Evolutionary conservation across 495 filamentous ascomycete genomes (phyloP).

Genomic region (Trichoderma reesei): DNA sequence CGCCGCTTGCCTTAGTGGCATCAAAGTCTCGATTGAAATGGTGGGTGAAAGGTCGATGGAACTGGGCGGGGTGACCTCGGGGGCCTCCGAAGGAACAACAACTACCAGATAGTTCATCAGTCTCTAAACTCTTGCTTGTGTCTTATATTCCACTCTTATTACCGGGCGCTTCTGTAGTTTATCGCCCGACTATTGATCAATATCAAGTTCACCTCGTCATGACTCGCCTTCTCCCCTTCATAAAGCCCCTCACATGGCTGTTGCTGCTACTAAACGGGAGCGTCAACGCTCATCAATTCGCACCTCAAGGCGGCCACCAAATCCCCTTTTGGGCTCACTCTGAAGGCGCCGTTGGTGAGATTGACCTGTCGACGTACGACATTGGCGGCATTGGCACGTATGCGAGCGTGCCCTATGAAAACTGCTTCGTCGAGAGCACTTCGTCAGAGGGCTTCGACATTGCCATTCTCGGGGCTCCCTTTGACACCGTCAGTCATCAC

Average conservation of each 20-base stretch:
- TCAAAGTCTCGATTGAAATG: too few species aligned
- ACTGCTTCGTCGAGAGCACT: constrained; percentile 58
- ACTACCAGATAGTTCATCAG: too few species aligned
- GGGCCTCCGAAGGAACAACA: too few species aligned
- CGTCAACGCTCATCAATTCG: neutral
- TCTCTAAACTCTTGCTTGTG: too few species aligned
- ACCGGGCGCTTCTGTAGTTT: too few species aligned
- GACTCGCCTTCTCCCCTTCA: neutral
- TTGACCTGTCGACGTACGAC: neutral
- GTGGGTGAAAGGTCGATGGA: too few species aligned
- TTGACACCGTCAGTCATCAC: constrained; percentile 34
- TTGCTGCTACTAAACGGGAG: neutral
- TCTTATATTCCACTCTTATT: too few species aligned
- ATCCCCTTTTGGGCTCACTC: neutral
- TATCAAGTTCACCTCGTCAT: neutral
- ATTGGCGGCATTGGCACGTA: constrained; percentile 43
- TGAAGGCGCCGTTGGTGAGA: neutral
- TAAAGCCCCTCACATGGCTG: neutral
- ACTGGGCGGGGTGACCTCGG: too few species aligned
- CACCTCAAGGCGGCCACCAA: neutral
- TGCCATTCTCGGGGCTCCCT: constrained; percentile 62
- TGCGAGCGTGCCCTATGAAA: constrained; percentile 65
- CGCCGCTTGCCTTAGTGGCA: too few species aligned
- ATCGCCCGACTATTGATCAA: too few species aligned
- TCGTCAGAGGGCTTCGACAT: constrained; percentile 64